Percentiles rank a stretch among this genome's conserved stretches.
Evolutionary conservation across 129 eudicot species (phyloP).

Genomic region (Tagetes erecta): DNA sequence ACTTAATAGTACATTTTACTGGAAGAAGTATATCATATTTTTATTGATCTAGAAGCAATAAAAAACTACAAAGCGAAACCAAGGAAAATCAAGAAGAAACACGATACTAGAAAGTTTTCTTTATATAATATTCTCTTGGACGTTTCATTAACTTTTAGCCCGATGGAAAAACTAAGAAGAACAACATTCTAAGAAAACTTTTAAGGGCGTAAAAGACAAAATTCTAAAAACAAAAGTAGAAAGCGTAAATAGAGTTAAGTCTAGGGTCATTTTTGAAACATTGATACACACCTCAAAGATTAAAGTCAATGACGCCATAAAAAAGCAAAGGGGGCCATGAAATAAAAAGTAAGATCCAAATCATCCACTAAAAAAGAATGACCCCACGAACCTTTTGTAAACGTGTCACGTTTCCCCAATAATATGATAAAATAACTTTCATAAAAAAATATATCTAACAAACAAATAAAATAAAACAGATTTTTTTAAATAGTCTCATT

Average conservation of each 20-base stretch:
- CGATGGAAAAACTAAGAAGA: not conserved
- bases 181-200: not conserved
- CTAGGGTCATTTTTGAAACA: conserved; percentile 1
- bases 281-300: conserved; percentile 18
- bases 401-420: conserved; percentile 33
- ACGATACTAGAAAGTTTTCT: not conserved
- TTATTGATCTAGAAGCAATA: too few species aligned
- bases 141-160: not conserved
- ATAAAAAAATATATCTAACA: not conserved
- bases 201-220: not conserved
- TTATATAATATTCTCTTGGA: not conserved
- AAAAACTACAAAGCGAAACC: not conserved
- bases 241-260: not conserved
- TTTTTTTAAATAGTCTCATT: not conserved
- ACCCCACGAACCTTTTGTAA: conserved; percentile 20
- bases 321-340: conserved; percentile 34
- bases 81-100: not conserved
- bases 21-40: too few species aligned
- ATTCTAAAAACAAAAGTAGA: not conserved
- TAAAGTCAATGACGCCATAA: conserved; percentile 36
- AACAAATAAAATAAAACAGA: not conserved
- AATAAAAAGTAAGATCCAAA: conserved; percentile 28
- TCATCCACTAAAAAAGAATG: conserved; percentile 22
- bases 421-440: conserved; percentile 1
- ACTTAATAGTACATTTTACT: too few species aligned